These are phyloP conservation scores for Ulmus americana DNA, from an alignment of 331 rosid species.

Conservation along the genomic window DNA sequence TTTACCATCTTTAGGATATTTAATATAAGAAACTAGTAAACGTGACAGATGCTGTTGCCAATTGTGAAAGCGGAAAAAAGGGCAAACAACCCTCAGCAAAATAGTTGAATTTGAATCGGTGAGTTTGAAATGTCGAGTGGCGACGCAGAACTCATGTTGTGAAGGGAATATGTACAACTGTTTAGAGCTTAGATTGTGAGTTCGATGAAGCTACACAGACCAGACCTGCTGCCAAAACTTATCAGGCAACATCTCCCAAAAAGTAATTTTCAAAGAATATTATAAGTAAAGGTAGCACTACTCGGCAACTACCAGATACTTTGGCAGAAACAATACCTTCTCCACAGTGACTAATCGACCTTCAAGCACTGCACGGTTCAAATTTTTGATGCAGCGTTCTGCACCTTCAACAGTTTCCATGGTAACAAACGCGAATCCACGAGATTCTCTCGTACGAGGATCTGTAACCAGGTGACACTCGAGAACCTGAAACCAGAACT, in stretches of 20 bases:
- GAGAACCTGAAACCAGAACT: constrained; percentile 36
- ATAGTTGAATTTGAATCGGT: constrained; percentile 37
- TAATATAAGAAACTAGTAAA: constrained; percentile 20
- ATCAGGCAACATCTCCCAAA: constrained; percentile 40
- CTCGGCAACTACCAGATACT: constrained; percentile 12
- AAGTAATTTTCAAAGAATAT: constrained; percentile 6
- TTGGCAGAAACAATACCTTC: constrained; percentile 31
- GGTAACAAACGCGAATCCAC: constrained; percentile 50
- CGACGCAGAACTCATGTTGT: constrained; percentile 45
- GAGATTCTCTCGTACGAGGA: constrained; percentile 39
- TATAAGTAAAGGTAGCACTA: background rate
- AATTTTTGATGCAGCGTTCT: constrained; percentile 34
- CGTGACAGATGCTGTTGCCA: constrained; percentile 31
- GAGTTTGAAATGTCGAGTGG: constrained; percentile 26
- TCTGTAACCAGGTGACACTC: constrained; percentile 37
- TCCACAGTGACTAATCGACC: constrained; percentile 50
- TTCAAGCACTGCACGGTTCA: constrained; percentile 37
- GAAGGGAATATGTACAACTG: constrained; percentile 37
- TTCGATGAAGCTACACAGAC: constrained; percentile 46
- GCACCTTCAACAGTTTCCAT: constrained; percentile 46
- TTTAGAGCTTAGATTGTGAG: constrained; percentile 45
- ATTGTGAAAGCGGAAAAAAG: constrained; percentile 29
- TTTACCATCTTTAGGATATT: constrained; percentile 24
- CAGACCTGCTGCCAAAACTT: constrained; percentile 51
- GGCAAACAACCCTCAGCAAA: constrained; percentile 37